Conservation (phyloP, 1,139 yeast species). For the Protomyces arabidopsidicola region DNA sequence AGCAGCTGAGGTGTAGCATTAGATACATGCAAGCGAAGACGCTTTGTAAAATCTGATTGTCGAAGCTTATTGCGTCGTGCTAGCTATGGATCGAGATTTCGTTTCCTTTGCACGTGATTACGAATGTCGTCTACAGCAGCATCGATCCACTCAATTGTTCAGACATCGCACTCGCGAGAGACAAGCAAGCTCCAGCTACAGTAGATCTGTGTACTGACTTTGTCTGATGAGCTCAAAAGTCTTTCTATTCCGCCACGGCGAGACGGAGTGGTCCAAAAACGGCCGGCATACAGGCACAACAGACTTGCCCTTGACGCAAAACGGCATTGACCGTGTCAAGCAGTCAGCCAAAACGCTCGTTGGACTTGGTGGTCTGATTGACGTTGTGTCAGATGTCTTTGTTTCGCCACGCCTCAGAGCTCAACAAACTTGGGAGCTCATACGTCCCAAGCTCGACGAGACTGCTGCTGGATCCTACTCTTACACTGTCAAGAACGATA, state of each 20-base stretch:
- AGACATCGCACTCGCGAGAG: no score
- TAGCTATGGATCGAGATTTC: no score
- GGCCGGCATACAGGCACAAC: slow-evolving; percentile 89
- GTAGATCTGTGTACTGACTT: no score
- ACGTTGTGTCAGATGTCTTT: slow-evolving; percentile 60
- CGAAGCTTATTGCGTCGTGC: no score
- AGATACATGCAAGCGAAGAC: no score
- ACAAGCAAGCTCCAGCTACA: no score
- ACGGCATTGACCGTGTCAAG: slow-evolving; percentile 68
- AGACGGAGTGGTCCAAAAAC: slow-evolving; percentile 90
- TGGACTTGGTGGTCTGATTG: slow-evolving; percentile 56
- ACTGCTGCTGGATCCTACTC: slow-evolving; percentile 36
- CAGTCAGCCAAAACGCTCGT: slow-evolving; percentile 69
- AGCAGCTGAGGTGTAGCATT: no score
- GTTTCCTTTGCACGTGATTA: no score
- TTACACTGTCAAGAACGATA: slow-evolving; percentile 50
- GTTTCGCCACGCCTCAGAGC: slow-evolving; percentile 83
- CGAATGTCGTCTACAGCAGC: no score
- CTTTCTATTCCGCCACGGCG: slow-evolving; percentile 44
- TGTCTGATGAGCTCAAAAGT: slow-evolving; percentile 9
- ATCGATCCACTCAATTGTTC: no score
- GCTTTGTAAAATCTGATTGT: no score
- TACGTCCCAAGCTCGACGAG: slow-evolving; percentile 33
- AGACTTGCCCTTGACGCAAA: slow-evolving; percentile 47
- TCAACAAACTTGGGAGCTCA: slow-evolving; percentile 54